Evolutionary conservation across 2,329 filamentous ascomycete genomes (phyloP).

Genomic region (Exophiala alcalophila): DNA sequence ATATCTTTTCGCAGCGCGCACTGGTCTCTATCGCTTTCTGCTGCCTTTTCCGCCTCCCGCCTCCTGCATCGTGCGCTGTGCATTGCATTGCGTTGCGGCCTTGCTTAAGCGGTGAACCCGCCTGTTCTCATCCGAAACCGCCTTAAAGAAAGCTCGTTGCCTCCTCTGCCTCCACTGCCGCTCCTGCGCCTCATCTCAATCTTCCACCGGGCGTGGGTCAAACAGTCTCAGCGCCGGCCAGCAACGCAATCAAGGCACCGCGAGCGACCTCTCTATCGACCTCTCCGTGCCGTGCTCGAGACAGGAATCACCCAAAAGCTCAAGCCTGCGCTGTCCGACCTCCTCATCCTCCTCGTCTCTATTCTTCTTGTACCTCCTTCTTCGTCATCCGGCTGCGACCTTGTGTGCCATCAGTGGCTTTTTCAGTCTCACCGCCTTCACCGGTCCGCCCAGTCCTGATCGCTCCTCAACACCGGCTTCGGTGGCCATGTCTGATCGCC

Average conservation of each 20-base stretch:
- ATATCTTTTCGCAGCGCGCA: too few species aligned
- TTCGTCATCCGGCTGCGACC: too few species aligned
- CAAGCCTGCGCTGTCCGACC: too few species aligned
- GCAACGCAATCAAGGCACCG: too few species aligned
- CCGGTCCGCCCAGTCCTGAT: too few species aligned
- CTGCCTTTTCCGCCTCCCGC: slow-evolving; percentile 1
- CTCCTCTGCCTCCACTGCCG: slow-evolving; percentile 9
- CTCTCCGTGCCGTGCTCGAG: too few species aligned
- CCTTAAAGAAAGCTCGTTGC: slow-evolving; percentile 8
- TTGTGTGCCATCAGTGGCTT: slow-evolving; percentile 7
- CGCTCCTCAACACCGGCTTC: slow-evolving; percentile 8
- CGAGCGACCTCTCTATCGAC: too few species aligned
- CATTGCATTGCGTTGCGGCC: slow-evolving; percentile 14
- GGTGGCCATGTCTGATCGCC: slow-evolving; percentile 16
- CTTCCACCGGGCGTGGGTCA: slow-evolving; percentile 6
- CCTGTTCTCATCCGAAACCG: slow-evolving; percentile 9
- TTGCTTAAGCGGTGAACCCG: slow-evolving; percentile 20
- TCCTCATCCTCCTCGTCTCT: too few species aligned
- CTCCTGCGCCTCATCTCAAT: slow-evolving; percentile 14
- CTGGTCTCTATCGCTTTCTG: background rate
- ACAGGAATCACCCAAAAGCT: too few species aligned
- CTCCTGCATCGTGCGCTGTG: slow-evolving; percentile 9
- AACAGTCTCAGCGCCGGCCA: slow-evolving; percentile 4
- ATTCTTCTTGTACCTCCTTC: too few species aligned
- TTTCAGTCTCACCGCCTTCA: slow-evolving; percentile 10